Percentiles rank a stretch among this genome's conserved stretches.
These are phyloP conservation scores for Pseudogymnoascus sp. DNA, from an alignment of 2,329 filamentous ascomycete genomes.

Conservation along the genomic window DNA sequence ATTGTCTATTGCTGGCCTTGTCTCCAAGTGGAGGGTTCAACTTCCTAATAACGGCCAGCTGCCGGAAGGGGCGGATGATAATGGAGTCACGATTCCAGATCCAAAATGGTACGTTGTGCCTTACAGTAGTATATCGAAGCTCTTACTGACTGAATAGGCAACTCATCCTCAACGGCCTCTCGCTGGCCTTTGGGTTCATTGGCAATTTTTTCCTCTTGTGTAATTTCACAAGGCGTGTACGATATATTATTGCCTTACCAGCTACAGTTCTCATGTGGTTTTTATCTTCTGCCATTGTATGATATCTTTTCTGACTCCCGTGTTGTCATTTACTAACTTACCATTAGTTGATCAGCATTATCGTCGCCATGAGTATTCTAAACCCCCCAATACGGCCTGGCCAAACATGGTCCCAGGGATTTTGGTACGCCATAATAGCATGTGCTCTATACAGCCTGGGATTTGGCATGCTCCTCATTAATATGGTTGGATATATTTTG, in stretches of 20 bases:
- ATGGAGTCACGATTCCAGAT: conserved; percentile 48
- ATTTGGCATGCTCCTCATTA: conserved; percentile 56
- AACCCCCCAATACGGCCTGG: conserved; percentile 36
- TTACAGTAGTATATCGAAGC: neutral
- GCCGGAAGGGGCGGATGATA: conserved; percentile 37
- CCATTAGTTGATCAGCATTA: conserved; percentile 47
- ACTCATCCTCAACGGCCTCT: conserved; percentile 55
- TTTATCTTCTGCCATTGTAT: conserved; percentile 49
- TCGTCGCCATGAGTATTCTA: conserved; percentile 48
- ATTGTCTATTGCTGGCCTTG: conserved; percentile 58
- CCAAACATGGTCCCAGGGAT: conserved; percentile 57
- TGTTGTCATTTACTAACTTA: conserved; percentile 30
- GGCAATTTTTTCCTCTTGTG: conserved; percentile 61
- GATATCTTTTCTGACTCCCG: conserved; percentile 54
- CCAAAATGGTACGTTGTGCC: conserved; percentile 47
- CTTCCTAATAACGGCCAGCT: conserved; percentile 39
- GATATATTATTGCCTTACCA: conserved; percentile 61
- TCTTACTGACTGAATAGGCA: conserved; percentile 34
- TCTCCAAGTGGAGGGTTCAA: conserved; percentile 52
- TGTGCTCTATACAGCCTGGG: conserved; percentile 55
- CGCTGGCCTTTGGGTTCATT: conserved; percentile 54
- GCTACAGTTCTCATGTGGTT: conserved; percentile 61
- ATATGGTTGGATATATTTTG: conserved; percentile 61
- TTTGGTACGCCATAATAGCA: conserved; percentile 61
- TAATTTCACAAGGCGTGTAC: conserved; percentile 59